These are phyloP conservation scores for Neofusicoccum sp. DNA, from an alignment of 2,329 filamentous ascomycete genomes.

Conservation along the genomic window DNA sequence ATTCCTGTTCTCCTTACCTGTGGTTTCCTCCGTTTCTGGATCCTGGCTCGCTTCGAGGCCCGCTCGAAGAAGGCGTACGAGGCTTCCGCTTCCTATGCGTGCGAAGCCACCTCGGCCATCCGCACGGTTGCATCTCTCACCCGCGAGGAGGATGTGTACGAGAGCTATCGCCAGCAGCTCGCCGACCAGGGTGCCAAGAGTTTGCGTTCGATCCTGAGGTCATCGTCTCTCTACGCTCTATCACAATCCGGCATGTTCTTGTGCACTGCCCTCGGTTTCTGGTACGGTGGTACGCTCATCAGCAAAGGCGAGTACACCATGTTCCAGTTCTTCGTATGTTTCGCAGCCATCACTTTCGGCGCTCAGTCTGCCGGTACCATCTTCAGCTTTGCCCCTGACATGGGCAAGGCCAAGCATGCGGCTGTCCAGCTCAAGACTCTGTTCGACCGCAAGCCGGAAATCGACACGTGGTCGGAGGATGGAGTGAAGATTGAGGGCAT, in stretches of 20 bases:
- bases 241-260: constrained; percentile 83
- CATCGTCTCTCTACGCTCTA: constrained; percentile 75
- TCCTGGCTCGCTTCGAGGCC: constrained; percentile 74
- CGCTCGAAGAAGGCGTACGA: constrained; percentile 79
- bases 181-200: constrained; percentile 65
- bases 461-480: constrained; percentile 75
- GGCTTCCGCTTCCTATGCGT: constrained; percentile 79
- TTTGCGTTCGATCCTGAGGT: constrained; percentile 71
- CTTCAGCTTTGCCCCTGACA: constrained; percentile 87
- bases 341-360: constrained; percentile 83
- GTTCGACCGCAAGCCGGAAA: constrained; percentile 74
- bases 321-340: constrained; percentile 91
- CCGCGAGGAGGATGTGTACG: constrained; percentile 76
- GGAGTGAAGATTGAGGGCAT: constrained; percentile 62
- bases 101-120: constrained; percentile 90
- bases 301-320: constrained; percentile 66
- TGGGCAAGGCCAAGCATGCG: constrained; percentile 87
- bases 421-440: constrained; percentile 73
- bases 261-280: constrained; percentile 78
- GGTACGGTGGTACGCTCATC: constrained; percentile 82
- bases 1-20: constrained; percentile 76
- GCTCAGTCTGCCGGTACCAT: constrained; percentile 87
- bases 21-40: constrained; percentile 85
- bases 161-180: constrained; percentile 67
- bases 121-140: constrained; percentile 90